Percentiles rank a stretch among this genome's conserved stretches.
phyloP scores from a whole-genome alignment of 2,329 filamentous ascomycete genomes.

The Talaromyces sp. region DNA sequence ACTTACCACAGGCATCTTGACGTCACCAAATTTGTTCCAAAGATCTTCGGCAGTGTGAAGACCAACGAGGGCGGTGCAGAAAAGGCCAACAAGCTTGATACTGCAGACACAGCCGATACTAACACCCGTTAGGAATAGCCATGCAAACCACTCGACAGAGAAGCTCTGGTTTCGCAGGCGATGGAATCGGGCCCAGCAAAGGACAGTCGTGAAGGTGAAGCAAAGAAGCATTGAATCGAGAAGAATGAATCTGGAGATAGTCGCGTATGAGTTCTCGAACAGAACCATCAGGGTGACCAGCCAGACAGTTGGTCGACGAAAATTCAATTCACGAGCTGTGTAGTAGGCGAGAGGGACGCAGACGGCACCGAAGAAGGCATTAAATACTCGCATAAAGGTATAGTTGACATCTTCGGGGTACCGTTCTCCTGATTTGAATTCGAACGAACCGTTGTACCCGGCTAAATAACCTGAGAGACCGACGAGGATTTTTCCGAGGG shows the following conservation, averaged over 20 bases:
- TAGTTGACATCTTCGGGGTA: constrained; percentile 95
- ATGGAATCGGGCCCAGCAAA: constrained; percentile 98
- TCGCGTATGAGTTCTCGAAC: constrained; percentile 98
- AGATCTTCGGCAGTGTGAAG: constrained; percentile 94
- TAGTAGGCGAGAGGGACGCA: constrained; percentile 94
- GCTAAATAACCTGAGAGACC: constrained; percentile 93
- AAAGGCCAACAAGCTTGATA: constrained; percentile 96
- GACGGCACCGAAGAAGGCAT: constrained; percentile 86
- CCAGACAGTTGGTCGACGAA: constrained; percentile 86
- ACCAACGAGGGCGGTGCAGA: constrained; percentile 90
- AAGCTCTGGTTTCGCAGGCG: constrained; percentile 81
- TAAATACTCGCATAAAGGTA: constrained; percentile 98
- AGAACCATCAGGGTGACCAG: constrained; percentile 94
- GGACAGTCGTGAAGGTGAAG: constrained; percentile 95
- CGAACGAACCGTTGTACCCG: constrained; percentile 97
- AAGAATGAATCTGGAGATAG: constrained; percentile 96
- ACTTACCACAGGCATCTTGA: constrained; percentile 79
- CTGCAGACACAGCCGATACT: constrained; percentile 98
- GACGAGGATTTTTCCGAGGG: constrained; percentile 96
- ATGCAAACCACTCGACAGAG: constrained; percentile 86
- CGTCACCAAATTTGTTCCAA: constrained; percentile 96
- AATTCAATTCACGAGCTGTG: constrained; percentile 85
- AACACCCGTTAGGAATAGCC: constrained; percentile 88
- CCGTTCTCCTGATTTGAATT: constrained; percentile 97
- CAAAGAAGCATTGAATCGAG: constrained; percentile 98